Base-by-base conservation (phyloP, 1,284 basidiomycete genomes). In the Lentinus polychrous region DNA sequence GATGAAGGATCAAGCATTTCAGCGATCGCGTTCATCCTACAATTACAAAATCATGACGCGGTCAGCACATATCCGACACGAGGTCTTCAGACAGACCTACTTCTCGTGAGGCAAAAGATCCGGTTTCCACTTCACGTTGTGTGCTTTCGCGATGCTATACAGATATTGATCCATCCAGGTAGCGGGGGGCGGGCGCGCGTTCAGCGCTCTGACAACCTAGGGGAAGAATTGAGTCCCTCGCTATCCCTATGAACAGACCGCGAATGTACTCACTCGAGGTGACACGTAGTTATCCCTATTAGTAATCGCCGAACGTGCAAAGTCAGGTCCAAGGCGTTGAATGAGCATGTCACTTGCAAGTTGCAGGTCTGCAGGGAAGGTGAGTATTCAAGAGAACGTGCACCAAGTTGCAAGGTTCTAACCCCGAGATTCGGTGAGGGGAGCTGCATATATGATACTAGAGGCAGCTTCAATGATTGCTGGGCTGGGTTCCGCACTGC, bases 381-480 rank as follows among this genome's bases (percentile, higher is more conserved):
- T 42, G 12, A 8, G 15, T 36, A 46, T 18, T 20, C 43, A 10
- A 1, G 17, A 14, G 12, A 32, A 14, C 5, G 18, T 20, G 22
- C 14, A 18, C n/a, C 14, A n/a, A 18, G 35, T 5, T 37, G 18
- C n/a, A 7, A 34, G 33, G 15, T n/a, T 35, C 55, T 33, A 43
- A 82, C 85, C 85, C 75, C 73, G 80, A 5, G 70, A 78, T 34
- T 78, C 76, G 3, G 74, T 64, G 41, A 74, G 71, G 17, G 77
- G 73, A 2, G 79, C 74, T 12, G 82, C 76, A 55, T 74, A 79
- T 48, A 87, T 78, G 50, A 88, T 74, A 48, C 74, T 84, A 4
- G 81, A 79, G 17, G 76, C 76, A 23, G 85, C 83, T 62, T 87
- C 84, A 15, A 76, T 58, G 11, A 82, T 60, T 37, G 66, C 59